A percentile compares a stretch with the other conserved stretches of the same genome.
phyloP scores from a whole-genome alignment of 306 rosid species.

The Medicago ruthenica region DNA sequence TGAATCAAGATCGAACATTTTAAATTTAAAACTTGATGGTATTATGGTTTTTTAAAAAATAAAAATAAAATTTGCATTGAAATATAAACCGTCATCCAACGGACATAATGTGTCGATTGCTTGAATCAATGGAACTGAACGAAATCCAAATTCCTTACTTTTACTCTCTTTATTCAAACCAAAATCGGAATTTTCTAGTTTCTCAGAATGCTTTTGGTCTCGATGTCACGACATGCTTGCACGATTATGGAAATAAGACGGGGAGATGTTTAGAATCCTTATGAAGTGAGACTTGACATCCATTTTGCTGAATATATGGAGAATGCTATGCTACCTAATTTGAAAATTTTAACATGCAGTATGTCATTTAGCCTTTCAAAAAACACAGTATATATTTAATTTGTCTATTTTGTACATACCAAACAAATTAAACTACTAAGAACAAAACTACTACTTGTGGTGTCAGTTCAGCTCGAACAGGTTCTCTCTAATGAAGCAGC shows the following conservation, averaged over 20 bases:
- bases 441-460: conserved; percentile 24
- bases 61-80: too few relatives aligned
- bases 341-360: too few relatives aligned
- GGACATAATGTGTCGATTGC: too few relatives aligned
- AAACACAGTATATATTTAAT: not conserved
- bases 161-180: not conserved
- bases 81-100: too few relatives aligned
- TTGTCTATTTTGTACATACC: conserved; percentile 3
- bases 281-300: not conserved
- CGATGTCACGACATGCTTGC: conserved; percentile 52
- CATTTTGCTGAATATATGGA: not conserved
- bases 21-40: too few relatives aligned
- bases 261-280: conserved; percentile 38
- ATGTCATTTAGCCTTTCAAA: too few relatives aligned
- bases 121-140: too few relatives aligned
- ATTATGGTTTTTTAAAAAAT: too few relatives aligned
- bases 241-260: conserved; percentile 48
- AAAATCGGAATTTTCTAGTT: conserved; percentile 42
- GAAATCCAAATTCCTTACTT: not conserved
- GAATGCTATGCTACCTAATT: not conserved
- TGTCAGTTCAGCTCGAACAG: conserved; percentile 13
- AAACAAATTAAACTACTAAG: conserved; percentile 9
- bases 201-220: conserved; percentile 51
- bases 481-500: conserved; percentile 22
- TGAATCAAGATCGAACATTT: too few relatives aligned